phyloP scores from a whole-genome alignment of 2,329 filamentous ascomycete species.

The Ceratocystis huliohia region DNA sequence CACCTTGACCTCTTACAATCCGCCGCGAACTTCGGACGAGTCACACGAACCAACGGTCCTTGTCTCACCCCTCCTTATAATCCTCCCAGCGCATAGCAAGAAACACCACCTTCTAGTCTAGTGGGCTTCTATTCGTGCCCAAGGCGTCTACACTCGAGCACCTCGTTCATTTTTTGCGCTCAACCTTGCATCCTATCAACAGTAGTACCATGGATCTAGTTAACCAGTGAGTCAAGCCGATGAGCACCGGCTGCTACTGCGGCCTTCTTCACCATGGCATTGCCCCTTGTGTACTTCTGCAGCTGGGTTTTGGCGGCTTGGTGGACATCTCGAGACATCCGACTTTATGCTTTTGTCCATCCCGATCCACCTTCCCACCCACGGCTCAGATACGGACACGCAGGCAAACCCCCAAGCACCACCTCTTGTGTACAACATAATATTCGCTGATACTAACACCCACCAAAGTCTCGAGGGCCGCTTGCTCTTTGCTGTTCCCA shows the following conservation, averaged over 20 bases:
- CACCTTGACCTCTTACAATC: neutral
- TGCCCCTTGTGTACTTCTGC: neutral
- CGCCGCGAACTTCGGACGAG: neutral
- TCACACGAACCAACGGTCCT: neutral
- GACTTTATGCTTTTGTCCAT: neutral
- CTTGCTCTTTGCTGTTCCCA: slow-evolving; percentile 92
- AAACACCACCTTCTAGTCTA: neutral
- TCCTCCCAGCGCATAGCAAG: neutral
- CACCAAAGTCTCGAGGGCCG: slow-evolving; percentile 68
- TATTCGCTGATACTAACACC: neutral
- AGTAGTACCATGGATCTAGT: slow-evolving; percentile 43
- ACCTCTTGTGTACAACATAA: neutral
- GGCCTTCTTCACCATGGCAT: slow-evolving; percentile 4
- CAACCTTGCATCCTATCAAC: neutral
- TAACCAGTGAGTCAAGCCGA: slow-evolving; percentile 38
- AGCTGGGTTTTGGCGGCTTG: neutral
- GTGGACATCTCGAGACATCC: neutral
- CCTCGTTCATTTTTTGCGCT: neutral
- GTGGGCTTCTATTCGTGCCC: neutral
- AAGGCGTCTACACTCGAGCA: neutral
- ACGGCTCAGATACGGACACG: neutral
- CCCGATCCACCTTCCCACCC: neutral
- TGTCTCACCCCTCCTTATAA: neutral
- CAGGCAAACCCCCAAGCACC: neutral
- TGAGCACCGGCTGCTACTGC: slow-evolving; percentile 11